Evolutionary conservation across 495 filamentous ascomycete genomes (phyloP).

Genomic region (Penicillium silybi): DNA sequence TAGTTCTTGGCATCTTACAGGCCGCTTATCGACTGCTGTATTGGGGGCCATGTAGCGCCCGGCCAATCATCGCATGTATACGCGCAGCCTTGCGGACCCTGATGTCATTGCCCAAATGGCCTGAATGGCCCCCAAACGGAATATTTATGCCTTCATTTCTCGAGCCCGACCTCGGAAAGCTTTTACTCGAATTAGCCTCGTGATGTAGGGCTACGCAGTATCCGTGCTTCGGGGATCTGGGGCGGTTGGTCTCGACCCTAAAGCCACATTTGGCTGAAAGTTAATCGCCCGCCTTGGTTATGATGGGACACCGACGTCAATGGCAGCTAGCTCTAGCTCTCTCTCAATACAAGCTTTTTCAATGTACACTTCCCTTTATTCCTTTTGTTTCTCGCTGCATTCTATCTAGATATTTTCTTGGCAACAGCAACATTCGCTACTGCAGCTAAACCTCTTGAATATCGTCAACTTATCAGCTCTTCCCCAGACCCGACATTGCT

Average conservation of each 20-base stretch:
- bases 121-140: not conserved
- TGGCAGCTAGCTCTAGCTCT: not conserved
- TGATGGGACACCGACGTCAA: not conserved
- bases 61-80: not conserved
- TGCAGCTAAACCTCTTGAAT: not conserved
- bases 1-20: not conserved
- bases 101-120: not conserved
- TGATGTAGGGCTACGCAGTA: not conserved
- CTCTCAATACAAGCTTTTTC: not conserved
- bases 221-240: not conserved
- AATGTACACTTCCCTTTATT: not conserved
- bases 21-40: not conserved
- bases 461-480: not conserved
- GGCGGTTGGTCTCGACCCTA: not conserved
- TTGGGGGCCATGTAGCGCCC: not conserved
- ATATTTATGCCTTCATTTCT: not conserved
- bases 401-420: not conserved
- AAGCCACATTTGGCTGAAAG: not conserved
- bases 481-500: not conserved
- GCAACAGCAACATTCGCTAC: not conserved
- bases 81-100: not conserved
- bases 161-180: too few relatives aligned
- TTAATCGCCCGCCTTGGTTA: not conserved
- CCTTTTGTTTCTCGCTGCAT: not conserved
- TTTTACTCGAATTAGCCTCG: not conserved